Evolutionary conservation across 2,329 filamentous ascomycete genomes (phyloP).

Genomic region (Aureobasidium sp.): DNA sequence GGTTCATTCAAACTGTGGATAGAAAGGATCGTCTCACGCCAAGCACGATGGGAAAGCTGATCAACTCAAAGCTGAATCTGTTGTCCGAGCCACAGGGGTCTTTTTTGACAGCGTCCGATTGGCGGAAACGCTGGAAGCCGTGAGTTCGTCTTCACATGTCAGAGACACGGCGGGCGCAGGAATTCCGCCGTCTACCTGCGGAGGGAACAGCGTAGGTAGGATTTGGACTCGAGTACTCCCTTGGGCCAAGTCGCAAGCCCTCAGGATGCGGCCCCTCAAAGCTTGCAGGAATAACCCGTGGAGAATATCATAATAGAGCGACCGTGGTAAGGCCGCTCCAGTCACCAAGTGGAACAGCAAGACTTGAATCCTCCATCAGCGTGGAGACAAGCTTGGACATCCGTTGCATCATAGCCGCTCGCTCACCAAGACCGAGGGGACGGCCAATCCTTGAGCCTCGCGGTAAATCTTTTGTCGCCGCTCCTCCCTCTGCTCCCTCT

Average conservation of each 20-base stretch:
- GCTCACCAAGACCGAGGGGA: neutral
- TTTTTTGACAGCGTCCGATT: neutral
- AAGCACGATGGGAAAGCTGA: neutral
- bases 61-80: neutral
- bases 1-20: neutral
- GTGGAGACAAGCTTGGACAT: conserved; percentile 9
- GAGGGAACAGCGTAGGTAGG: neutral
- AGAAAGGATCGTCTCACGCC: conserved; percentile 4
- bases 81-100: neutral
- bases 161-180: neutral
- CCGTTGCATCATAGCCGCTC: conserved; percentile 10
- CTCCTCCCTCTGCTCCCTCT: neutral
- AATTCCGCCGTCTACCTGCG: neutral
- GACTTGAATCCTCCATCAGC: neutral
- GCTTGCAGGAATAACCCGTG: neutral
- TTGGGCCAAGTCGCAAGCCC: neutral
- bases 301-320: neutral
- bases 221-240: neutral
- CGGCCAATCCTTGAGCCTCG: neutral
- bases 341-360: neutral
- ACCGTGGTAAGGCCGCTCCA: conserved; percentile 5
- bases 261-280: neutral
- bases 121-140: neutral
- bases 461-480: neutral
- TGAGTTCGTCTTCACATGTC: neutral